phyloP scores from a whole-genome alignment of 805 yeast species.

The Lipomyces sp. region DNA sequence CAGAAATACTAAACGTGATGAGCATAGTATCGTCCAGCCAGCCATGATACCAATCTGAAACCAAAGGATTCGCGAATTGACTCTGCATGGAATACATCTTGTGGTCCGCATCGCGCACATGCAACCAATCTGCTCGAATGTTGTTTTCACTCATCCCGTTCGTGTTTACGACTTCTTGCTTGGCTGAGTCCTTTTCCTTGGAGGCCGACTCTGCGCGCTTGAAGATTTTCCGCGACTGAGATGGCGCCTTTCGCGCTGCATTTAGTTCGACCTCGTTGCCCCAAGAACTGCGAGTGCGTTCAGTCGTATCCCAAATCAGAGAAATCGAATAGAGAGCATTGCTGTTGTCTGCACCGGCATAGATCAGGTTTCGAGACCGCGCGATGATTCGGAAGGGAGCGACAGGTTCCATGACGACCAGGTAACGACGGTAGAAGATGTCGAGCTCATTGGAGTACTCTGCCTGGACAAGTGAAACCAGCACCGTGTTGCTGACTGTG shows the following conservation, averaged over 20 bases:
- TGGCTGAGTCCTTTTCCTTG: too few species aligned
- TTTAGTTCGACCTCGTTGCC: neutral
- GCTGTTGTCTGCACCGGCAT: conserved; percentile 19
- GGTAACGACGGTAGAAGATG: conserved; percentile 15
- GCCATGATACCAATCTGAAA: conserved; percentile 9
- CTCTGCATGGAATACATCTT: neutral
- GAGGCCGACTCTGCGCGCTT: too few species aligned
- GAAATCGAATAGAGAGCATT: conserved; percentile 17
- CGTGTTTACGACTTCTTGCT: too few species aligned
- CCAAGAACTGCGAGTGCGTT: conserved; percentile 9
- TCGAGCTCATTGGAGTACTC: conserved; percentile 8
- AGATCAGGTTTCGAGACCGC: conserved; percentile 18
- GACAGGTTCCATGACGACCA: conserved; percentile 20
- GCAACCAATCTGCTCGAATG: neutral
- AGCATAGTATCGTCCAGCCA: conserved; percentile 14
- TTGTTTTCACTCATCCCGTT: too few species aligned
- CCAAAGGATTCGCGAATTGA: conserved; percentile 2
- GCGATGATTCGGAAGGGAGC: conserved; percentile 23
- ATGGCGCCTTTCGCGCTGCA: neutral
- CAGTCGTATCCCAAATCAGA: conserved; percentile 19
- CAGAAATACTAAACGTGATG: conserved; percentile 6
- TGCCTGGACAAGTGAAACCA: conserved; percentile 16
- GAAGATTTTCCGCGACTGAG: too few species aligned
- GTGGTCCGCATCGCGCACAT: neutral
- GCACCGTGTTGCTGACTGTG: conserved; percentile 24